These are phyloP conservation scores for Psilocybe sp. DNA, from an alignment of 768 basidiomycete genomes.

Conservation along the genomic window DNA sequence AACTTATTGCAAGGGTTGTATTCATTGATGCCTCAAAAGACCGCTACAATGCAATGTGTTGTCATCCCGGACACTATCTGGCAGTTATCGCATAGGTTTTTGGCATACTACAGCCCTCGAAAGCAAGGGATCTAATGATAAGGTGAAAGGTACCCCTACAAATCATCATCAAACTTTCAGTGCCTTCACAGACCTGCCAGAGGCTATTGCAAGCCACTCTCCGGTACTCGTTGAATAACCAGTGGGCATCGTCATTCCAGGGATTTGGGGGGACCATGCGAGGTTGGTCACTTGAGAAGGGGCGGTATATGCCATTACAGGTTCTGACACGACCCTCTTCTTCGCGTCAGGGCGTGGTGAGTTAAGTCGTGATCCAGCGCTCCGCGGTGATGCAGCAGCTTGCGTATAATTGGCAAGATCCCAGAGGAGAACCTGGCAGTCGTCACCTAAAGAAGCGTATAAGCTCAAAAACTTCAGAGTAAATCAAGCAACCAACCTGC, in stretches of 20 bases:
- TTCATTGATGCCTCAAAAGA: too few relatives aligned
- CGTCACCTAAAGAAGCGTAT: conserved; percentile 63
- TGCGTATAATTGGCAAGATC: conserved; percentile 71
- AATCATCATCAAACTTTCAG: conserved; percentile 62
- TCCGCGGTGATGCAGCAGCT: conserved; percentile 65
- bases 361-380: conserved; percentile 67
- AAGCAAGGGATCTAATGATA: background rate
- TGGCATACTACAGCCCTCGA: background rate
- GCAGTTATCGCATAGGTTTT: background rate
- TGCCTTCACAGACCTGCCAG: conserved; percentile 79
- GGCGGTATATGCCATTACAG: conserved; percentile 82
- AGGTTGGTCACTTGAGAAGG: conserved; percentile 76
- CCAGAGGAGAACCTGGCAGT: conserved; percentile 93
- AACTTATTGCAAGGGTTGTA: too few relatives aligned
- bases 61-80: too few relatives aligned
- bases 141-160: background rate
- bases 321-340: conserved; percentile 70
- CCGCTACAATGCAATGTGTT: too few relatives aligned
- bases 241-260: conserved; percentile 70
- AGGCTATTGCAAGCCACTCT: conserved; percentile 85
- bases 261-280: conserved; percentile 86
- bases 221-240: conserved; percentile 73
- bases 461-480: background rate
- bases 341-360: conserved; percentile 82
- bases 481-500: conserved; percentile 45